These are phyloP conservation scores for Kodamaea laetipori DNA, from an alignment of 805 yeast genomes.

Conservation along the genomic window DNA sequence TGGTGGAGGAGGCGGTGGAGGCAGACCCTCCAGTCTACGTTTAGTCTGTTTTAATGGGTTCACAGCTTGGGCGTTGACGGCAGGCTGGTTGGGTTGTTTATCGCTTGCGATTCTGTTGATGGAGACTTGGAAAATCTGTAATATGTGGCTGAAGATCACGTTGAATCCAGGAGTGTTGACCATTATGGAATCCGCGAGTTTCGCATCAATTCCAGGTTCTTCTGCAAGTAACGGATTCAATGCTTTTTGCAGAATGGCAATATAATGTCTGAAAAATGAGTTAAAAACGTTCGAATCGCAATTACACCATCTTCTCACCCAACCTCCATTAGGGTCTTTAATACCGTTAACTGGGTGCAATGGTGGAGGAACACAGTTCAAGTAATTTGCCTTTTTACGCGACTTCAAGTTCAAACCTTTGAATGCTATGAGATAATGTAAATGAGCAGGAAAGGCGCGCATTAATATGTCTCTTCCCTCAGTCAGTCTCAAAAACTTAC, in stretches of 20 bases:
- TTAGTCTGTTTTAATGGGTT: slow-evolving; percentile 7
- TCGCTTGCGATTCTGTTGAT: slow-evolving; percentile 20
- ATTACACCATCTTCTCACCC: slow-evolving; percentile 65
- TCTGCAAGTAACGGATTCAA: slow-evolving; percentile 7
- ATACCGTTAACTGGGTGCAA: slow-evolving; percentile 50
- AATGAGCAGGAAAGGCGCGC: slow-evolving; percentile 29
- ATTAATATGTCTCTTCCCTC: slow-evolving; percentile 4
- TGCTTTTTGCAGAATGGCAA: slow-evolving; percentile 23
- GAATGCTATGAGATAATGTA: slow-evolving; percentile 34
- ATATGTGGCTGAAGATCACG: slow-evolving; percentile 47
- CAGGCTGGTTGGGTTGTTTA: slow-evolving; percentile 10
- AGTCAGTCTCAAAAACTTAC: slow-evolving; percentile 8
- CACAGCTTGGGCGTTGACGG: slow-evolving; percentile 6
- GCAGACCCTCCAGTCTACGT: slow-evolving; percentile 5
- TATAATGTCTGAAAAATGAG: slow-evolving; percentile 62
- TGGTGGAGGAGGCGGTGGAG: slow-evolving; percentile 13
- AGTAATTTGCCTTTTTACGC: slow-evolving; percentile 25
- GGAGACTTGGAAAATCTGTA: slow-evolving; percentile 42
- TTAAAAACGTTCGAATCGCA: slow-evolving; percentile 59
- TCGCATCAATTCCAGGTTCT: not conserved
- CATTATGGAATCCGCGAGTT: slow-evolving; percentile 13
- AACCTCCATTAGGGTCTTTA: slow-evolving; percentile 57
- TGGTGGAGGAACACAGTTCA: slow-evolving; percentile 44
- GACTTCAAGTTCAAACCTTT: slow-evolving; percentile 30
- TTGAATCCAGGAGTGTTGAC: slow-evolving; percentile 48